Percentiles rank a stretch among this genome's conserved stretches.
Conservation (phyloP, 495 filamentous ascomycete species). For the Collariella sp. region DNA sequence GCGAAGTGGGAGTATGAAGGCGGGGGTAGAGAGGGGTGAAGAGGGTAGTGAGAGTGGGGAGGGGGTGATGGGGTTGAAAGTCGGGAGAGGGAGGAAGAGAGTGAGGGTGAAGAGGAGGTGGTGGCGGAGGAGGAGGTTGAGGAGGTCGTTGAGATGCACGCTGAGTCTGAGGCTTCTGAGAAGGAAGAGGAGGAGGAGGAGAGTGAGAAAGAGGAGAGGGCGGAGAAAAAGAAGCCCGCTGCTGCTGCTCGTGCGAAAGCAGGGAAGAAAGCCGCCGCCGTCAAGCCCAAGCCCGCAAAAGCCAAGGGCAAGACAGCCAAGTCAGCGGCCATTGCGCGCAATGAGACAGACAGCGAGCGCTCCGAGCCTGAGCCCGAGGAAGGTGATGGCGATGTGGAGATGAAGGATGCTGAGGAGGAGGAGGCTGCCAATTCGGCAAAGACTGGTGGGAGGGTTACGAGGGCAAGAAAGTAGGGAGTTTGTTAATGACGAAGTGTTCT, state of each 20-base stretch:
- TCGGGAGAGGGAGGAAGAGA: neutral
- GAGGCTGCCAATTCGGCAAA: neutral
- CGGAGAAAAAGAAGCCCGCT: neutral
- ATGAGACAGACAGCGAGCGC: conserved; percentile 8
- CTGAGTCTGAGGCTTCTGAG: neutral
- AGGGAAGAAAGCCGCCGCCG: conserved; percentile 6
- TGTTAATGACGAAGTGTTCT: neutral
- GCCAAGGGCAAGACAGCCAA: conserved; percentile 8
- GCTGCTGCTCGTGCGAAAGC: neutral
- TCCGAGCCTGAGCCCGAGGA: conserved; percentile 12
- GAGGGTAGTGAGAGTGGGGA: neutral
- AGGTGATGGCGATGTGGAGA: conserved; percentile 22
- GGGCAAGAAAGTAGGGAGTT: conserved; percentile 3
- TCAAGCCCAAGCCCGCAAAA: conserved; percentile 12
- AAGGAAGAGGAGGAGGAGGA: conserved; percentile 10
- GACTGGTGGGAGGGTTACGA: conserved; percentile 1
- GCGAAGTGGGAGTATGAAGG: conserved; percentile 46
- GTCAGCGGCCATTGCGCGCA: neutral
- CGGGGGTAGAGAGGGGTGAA: neutral
- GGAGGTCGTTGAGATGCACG: conserved; percentile 2
- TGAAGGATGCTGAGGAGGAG: conserved; percentile 16
- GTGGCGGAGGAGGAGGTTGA: conserved; percentile 10
- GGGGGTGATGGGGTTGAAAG: conserved; percentile 11
- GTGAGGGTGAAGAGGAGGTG: conserved; percentile 2
- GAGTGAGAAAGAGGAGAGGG: conserved; percentile 2